Percentiles rank a stretch among this genome's conserved stretches.
Conservation (phyloP, 192 early-diverging fungal species). For the Spinellus fusiger region DNA sequence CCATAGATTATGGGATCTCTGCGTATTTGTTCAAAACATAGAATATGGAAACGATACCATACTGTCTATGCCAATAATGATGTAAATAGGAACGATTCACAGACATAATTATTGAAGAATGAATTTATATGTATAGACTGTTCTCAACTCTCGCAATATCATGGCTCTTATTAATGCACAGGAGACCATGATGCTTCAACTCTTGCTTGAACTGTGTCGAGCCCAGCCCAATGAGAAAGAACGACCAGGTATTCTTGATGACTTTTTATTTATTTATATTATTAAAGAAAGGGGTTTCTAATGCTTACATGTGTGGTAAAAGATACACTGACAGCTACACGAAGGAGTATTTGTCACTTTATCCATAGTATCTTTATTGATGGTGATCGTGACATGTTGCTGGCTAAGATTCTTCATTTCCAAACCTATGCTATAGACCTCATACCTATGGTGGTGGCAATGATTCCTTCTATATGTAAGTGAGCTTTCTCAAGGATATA, state of each 20-base stretch:
- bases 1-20: conserved; percentile 10
- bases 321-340: neutral
- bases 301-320: neutral
- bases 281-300: neutral
- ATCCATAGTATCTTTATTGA: conserved; percentile 58
- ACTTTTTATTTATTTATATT: neutral
- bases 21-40: conserved; percentile 19
- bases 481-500: neutral
- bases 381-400: conserved; percentile 34
- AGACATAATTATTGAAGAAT: conserved; percentile 6
- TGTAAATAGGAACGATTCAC: neutral
- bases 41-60: conserved; percentile 24
- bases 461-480: conserved; percentile 60
- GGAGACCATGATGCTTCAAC: conserved; percentile 47
- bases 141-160: conserved; percentile 34
- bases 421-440: conserved; percentile 50
- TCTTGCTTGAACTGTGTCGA: conserved; percentile 44
- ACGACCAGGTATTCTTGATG: conserved; percentile 1
- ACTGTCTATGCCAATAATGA: conserved; percentile 26
- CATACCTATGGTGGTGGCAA: conserved; percentile 47
- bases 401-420: conserved; percentile 54
- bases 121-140: neutral
- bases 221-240: conserved; percentile 2
- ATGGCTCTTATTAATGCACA: conserved; percentile 48
- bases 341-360: conserved; percentile 41